Evolutionary conservation across 1,139 yeast genomes (phyloP), one percentile per base, ranked within the genome.

Genomic region (Torulaspora pretoriensis): DNA sequence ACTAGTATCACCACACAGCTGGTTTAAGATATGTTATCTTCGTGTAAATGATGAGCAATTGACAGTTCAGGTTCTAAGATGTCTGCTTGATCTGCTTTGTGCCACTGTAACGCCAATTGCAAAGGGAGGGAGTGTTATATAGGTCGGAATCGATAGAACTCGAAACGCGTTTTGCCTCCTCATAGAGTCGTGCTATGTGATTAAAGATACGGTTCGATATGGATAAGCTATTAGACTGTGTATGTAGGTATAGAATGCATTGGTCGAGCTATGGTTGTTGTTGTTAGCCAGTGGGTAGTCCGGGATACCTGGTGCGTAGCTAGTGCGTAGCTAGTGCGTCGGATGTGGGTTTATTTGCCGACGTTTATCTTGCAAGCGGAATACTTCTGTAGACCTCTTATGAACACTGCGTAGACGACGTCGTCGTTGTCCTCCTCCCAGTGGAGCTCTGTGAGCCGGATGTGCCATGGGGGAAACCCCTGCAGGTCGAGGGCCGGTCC

Each of bases 401-500:
- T 74, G 63, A 88, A 92, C 13, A 90, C 94, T 17, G 89, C 85
- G 64, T 92, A 92, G 33, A 80, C 75, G 38, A 89, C 96, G 48
- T 78, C 78, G 49, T 73, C 81, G 60, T 86, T 84, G 60, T 87
- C 96, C 7, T 86, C 83, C 59, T 87, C 92, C 86, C 95, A 86
- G 68, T 83, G 90, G 57, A 92, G 80, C 61, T 92, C 99, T 8
- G 90, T 77, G 46, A 94, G 75, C 50, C 98, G 75, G 34, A 89
- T 79, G 61, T 92, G 97, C 98, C 98, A 92, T 22, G 99, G 99
- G 14, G 98, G 97, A 64, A 83, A 94, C 26, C 95, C 97, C 64
- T 89, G 95, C 43, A 94, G 74, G 62, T 89, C 95, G 52, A 92
- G 72, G 13, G 72, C 72, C 8, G 97, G 95, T n/a, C 89, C 88